A percentile compares a stretch with the other conserved stretches of the same genome.
These are phyloP conservation scores for Lentithecium fluviatile DNA, from an alignment of 495 filamentous ascomycete genomes.

Conservation along the genomic window DNA sequence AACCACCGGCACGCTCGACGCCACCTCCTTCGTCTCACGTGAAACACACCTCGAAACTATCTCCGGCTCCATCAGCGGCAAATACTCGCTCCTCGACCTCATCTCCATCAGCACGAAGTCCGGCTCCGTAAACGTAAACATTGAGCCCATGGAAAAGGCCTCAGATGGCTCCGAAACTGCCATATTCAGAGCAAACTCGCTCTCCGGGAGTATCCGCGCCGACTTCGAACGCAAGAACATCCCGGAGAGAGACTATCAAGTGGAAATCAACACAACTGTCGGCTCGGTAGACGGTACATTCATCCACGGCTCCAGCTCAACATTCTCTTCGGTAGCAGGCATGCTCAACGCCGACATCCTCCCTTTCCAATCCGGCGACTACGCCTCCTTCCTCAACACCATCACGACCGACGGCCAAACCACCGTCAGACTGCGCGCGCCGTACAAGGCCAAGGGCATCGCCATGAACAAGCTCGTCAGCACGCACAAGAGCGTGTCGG, in stretches of 20 bases:
- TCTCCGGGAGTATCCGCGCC: conserved; percentile 34
- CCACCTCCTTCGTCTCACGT: conserved; percentile 29
- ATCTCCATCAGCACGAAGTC: conserved; percentile 35
- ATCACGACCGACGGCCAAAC: conserved; percentile 30
- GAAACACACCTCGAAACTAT: conserved; percentile 34
- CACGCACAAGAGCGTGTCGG: conserved; percentile 32
- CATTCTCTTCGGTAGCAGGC: conserved; percentile 30
- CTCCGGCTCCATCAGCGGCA: conserved; percentile 37
- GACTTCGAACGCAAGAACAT: conserved; percentile 30
- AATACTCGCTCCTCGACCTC: conserved; percentile 36
- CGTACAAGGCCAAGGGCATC: conserved; percentile 18
- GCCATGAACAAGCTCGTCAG: conserved; percentile 29
- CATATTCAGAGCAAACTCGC: conserved; percentile 29
- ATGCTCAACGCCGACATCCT: conserved; percentile 34
- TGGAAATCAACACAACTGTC: conserved; percentile 23
- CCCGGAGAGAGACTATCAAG: conserved; percentile 39
- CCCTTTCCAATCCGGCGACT: conserved; percentile 27
- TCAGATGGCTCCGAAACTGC: conserved; percentile 27
- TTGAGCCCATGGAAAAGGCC: conserved; percentile 32
- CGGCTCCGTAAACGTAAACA: conserved; percentile 37
- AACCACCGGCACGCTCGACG: conserved; percentile 20
- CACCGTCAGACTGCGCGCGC: conserved; percentile 23
- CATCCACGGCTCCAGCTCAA: conserved; percentile 37
- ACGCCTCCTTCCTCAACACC: conserved; percentile 30
- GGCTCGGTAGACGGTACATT: conserved; percentile 36